These are phyloP conservation scores for Podaxis sp. DNA, from an alignment of 768 basidiomycete species.

Conservation along the genomic window DNA sequence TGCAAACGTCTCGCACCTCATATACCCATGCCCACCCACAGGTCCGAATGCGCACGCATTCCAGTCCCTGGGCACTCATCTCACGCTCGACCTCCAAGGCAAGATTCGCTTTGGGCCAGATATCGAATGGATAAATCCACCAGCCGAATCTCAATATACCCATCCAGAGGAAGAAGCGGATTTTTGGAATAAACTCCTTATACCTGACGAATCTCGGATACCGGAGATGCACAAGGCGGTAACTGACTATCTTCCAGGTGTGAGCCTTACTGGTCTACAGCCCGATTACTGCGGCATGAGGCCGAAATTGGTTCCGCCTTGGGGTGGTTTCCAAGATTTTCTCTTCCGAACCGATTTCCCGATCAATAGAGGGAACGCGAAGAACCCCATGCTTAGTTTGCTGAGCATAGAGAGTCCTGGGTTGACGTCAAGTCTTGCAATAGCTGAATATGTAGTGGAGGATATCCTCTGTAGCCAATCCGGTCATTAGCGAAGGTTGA, in stretches of 20 bases:
- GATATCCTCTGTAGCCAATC: constrained; percentile 39
- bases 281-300: constrained; percentile 87
- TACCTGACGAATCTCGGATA: constrained; percentile 60
- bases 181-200: constrained; percentile 73
- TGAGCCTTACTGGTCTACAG: constrained; percentile 58
- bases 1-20: constrained; percentile 64
- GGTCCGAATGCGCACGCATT: constrained; percentile 62
- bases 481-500: constrained; percentile 17
- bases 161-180: constrained; percentile 50
- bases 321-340: constrained; percentile 84
- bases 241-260: constrained; percentile 68
- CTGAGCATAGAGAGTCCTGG: constrained; percentile 94
- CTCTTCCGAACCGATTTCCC: constrained; percentile 66
- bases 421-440: constrained; percentile 81
- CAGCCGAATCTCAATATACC: constrained; percentile 26
- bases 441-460: constrained; percentile 80
- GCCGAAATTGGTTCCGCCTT: constrained; percentile 80
- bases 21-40: constrained; percentile 88
- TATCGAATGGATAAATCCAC: constrained; percentile 79
- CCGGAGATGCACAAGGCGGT: constrained; percentile 72
- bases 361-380: constrained; percentile 27
- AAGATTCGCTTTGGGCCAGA: constrained; percentile 93
- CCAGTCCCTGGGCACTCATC: constrained; percentile 88
- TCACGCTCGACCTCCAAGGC: constrained; percentile 83
- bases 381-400: constrained; percentile 71